Evolutionary conservation across 2,329 filamentous ascomycete genomes (phyloP), one percentile per base, ranked within the genome.

Genomic region (Stachybotrys chartarum): DNA sequence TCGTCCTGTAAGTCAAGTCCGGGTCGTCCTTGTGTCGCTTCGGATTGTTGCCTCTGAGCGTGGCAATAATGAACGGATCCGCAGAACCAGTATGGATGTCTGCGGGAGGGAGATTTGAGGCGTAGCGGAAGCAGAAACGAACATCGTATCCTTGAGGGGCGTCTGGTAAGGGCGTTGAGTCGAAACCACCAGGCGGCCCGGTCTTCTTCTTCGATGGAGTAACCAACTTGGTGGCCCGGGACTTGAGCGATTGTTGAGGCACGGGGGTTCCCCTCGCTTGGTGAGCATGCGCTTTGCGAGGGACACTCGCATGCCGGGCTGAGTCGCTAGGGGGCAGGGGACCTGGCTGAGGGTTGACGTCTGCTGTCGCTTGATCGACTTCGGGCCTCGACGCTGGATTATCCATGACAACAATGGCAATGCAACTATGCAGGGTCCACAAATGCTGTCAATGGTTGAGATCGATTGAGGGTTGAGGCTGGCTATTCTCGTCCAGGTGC

Each of bases 1-100:
- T 83, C 0, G 91, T 96, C 50, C 93, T 85, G 67, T 89, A 82
- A 24, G 77, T 78, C 35, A 96, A 74, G 24, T 84, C 79, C 0
- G 91, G 88, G 65, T 97, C 91, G 66, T 96, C 90, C 69, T 93
- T 93, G 73, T 96, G 91, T 42, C 91, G 78, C 62, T 82, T 85
- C 0, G 84, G 85, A n/a, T 91, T 74, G 17, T 79, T 75, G 1
- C 88, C 86, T 39, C 79, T 85, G 56, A 97, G 75, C n/a, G 90
- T 88, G 39, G 90, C 90, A 14, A 83, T 74, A 45, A 96, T 76
- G 67, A 86, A 97, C 0, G 93, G 91, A 68, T 97, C 93, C 3
- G 91, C 90, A 3, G 90, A 88, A 39, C 87, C 79, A 11, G 85
- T 84, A 64, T 83, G 81, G 62, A 96, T 76, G 71, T 97, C 93